Conservation (phyloP, 495 filamentous ascomycete species). For the Talaromyces thailandensis region DNA sequence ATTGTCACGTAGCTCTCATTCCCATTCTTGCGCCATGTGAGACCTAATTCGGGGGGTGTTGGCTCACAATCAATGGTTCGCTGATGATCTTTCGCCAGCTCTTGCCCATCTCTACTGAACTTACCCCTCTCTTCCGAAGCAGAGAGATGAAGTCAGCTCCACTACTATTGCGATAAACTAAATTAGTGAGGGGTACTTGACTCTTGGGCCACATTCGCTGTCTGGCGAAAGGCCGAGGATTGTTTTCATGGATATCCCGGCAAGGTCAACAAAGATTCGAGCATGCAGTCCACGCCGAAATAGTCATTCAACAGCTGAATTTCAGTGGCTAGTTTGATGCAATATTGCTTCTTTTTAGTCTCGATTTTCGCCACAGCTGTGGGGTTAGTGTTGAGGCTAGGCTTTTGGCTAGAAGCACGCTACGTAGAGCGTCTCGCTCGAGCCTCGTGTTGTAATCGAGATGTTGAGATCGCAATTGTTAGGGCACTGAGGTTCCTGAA, state of each 20-base stretch:
- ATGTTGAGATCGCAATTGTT: background rate
- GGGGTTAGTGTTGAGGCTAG: background rate
- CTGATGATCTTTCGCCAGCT: background rate
- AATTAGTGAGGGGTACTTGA: background rate
- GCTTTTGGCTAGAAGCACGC: background rate
- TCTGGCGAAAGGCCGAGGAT: background rate
- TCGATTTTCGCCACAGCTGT: background rate
- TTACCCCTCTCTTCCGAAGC: background rate
- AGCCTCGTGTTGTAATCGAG: background rate
- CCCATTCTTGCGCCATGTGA: background rate
- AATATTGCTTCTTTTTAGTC: conserved; percentile 1
- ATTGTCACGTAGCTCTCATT: background rate
- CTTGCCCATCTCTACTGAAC: background rate
- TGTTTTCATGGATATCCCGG: background rate
- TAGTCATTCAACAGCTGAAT: background rate
- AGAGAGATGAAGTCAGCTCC: background rate
- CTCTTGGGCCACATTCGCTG: background rate
- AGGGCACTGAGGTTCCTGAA: conserved; percentile 8
- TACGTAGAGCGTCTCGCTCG: background rate
- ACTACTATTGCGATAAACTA: background rate
- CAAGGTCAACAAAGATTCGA: background rate
- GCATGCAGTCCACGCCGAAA: background rate
- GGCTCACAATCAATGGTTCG: background rate
- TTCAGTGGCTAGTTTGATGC: background rate
- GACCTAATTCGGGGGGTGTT: background rate